Evolutionary conservation across 2,329 filamentous ascomycete genomes (phyloP).

Genomic region (Verticillium longisporum): DNA sequence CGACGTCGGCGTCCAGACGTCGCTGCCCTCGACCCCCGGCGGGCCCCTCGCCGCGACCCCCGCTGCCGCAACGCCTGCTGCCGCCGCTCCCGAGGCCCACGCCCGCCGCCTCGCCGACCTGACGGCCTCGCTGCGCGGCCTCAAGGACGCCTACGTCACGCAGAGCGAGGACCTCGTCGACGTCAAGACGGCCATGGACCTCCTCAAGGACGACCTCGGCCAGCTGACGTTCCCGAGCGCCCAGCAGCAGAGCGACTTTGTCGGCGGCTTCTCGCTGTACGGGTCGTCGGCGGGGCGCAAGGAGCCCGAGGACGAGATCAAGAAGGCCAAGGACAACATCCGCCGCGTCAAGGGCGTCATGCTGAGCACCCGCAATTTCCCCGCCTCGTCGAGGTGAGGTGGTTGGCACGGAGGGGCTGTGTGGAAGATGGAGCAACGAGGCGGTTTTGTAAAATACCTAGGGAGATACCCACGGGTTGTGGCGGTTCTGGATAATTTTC

Average conservation of each 20-base stretch:
- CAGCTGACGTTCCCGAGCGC: constrained; percentile 43
- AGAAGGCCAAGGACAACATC: constrained; percentile 67
- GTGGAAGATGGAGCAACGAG: not conserved
- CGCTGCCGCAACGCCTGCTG: constrained; percentile 12
- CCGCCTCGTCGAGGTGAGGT: constrained; percentile 29
- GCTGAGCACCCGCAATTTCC: constrained; percentile 68
- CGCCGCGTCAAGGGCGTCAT: constrained; percentile 73
- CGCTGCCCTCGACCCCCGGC: constrained; percentile 20
- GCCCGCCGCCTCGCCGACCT: constrained; percentile 34
- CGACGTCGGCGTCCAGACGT: constrained; percentile 74
- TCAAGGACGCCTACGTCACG: constrained; percentile 35
- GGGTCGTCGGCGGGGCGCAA: constrained; percentile 29
- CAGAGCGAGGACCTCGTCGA: constrained; percentile 44
- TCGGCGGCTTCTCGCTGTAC: constrained; percentile 32
- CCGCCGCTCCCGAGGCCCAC: constrained; percentile 27
- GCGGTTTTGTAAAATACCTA: not conserved
- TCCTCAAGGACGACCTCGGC: constrained; percentile 61
- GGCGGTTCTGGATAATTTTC: not conserved
- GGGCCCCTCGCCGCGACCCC: not conserved
- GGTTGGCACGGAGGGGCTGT: not conserved
- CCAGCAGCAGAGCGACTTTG: constrained; percentile 26
- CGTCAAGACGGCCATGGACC: constrained; percentile 44
- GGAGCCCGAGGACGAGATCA: constrained; percentile 64
- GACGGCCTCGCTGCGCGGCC: constrained; percentile 30
- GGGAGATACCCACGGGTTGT: not conserved